Percentiles rank a stretch among this genome's conserved stretches.
Conservation (phyloP, 306 rosid genomes). For the Oxytropis ochrocephala region DNA sequence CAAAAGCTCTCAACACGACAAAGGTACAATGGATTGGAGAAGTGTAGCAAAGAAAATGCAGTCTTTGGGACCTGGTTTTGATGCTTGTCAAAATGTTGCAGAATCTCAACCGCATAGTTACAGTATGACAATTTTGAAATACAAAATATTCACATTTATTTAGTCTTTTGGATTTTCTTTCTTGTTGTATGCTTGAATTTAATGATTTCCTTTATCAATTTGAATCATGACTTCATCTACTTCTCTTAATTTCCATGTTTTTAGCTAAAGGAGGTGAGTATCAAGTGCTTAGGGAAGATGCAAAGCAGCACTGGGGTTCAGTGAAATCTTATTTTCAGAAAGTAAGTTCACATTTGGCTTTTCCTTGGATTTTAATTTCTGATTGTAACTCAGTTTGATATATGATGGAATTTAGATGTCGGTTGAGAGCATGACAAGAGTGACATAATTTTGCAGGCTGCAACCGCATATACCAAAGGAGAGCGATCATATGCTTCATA, state of each 20-base stretch:
- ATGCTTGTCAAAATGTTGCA: slow-evolving; percentile 31
- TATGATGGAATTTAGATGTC: background rate
- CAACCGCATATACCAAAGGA: slow-evolving; percentile 57
- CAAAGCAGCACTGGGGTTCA: slow-evolving; percentile 71
- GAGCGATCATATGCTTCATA: slow-evolving; percentile 61
- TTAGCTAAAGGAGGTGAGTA: slow-evolving; percentile 68
- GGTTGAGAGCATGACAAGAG: slow-evolving; percentile 2
- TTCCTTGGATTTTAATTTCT: background rate
- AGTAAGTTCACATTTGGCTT: slow-evolving; percentile 37
- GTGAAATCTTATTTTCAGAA: slow-evolving; percentile 61
- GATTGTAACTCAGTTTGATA: background rate
- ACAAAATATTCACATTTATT: background rate
- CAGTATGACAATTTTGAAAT: slow-evolving; percentile 33
- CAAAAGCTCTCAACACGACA: slow-evolving; percentile 50
- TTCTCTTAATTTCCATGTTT: slow-evolving; percentile 1
- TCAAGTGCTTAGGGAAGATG: slow-evolving; percentile 47
- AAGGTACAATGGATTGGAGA: slow-evolving; percentile 72
- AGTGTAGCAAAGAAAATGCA: slow-evolving; percentile 73
- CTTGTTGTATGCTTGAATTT: slow-evolving; percentile 2
- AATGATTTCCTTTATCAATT: background rate
- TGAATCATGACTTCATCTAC: background rate
- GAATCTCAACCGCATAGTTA: slow-evolving; percentile 33
- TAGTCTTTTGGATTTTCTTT: background rate
- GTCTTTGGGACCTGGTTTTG: slow-evolving; percentile 61
- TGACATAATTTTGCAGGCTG: slow-evolving; percentile 59